Conservation (phyloP, 2,329 filamentous ascomycete genomes). For the Xylariaceae sp. region DNA sequence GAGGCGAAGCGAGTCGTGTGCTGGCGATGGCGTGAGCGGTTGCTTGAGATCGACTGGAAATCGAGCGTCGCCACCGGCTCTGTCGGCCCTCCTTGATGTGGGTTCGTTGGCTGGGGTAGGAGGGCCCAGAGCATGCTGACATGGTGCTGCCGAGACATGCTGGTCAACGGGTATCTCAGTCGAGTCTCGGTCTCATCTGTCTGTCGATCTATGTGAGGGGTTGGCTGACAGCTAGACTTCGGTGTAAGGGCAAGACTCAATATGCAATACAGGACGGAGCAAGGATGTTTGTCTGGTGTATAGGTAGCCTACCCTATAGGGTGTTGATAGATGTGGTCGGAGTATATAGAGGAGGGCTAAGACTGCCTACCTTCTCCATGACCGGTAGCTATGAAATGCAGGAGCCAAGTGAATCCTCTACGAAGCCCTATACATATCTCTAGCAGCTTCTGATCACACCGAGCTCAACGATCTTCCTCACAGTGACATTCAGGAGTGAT, state of each 20-base stretch:
- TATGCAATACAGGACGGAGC: background rate
- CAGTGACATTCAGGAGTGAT: no score
- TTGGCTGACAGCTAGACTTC: background rate
- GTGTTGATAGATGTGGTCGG: background rate
- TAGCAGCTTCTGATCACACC: no score
- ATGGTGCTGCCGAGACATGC: slow-evolving; percentile 35
- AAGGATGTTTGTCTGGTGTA: background rate
- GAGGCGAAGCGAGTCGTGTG: slow-evolving; percentile 42
- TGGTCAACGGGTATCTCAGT: slow-evolving; percentile 1
- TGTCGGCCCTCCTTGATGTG: slow-evolving; percentile 29
- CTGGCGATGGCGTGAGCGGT: slow-evolving; percentile 36
- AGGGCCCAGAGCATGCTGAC: slow-evolving; percentile 59
- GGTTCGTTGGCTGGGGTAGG: slow-evolving; percentile 34
- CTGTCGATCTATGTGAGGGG: background rate
- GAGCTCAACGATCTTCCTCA: no score
- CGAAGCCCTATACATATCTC: no score
- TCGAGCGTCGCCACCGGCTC: slow-evolving; percentile 43
- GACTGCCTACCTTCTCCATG: background rate
- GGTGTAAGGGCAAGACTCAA: background rate
- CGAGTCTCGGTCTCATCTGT: background rate
- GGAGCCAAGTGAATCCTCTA: background rate
- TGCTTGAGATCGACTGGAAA: slow-evolving; percentile 29
- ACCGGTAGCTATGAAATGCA: background rate
- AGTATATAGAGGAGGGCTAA: background rate
- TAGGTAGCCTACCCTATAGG: background rate